phyloP scores from a whole-genome alignment of 2,329 filamentous ascomycete species.

The Stachybotrys echinatus region DNA sequence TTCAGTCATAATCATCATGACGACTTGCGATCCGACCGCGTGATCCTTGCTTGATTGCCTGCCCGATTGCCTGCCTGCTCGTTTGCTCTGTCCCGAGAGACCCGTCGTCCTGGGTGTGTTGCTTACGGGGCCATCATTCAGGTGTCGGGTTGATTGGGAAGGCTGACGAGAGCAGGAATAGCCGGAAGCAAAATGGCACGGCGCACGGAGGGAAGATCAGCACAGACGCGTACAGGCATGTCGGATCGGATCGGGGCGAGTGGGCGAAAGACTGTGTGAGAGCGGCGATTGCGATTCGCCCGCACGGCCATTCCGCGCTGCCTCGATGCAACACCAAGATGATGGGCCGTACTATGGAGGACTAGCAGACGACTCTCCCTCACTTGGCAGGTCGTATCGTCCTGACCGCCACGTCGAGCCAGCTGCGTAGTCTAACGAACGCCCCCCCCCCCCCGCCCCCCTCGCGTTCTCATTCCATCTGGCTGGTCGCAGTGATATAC shows the following conservation, averaged over 20 bases:
- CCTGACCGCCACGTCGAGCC: no score
- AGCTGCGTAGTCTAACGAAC: neutral
- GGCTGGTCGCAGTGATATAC: neutral
- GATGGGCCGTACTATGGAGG: no score
- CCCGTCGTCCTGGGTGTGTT: no score
- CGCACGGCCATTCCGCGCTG: no score
- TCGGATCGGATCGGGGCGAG: neutral
- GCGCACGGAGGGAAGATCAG: neutral
- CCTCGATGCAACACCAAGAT: no score
- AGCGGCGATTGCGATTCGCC: neutral
- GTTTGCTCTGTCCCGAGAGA: no score
- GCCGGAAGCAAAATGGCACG: neutral
- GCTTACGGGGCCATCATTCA: no score
- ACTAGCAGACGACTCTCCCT: no score
- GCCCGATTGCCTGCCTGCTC: no score
- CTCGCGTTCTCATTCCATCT: neutral
- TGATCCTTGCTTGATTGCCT: neutral
- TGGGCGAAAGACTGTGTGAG: neutral
- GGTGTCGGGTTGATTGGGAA: no score
- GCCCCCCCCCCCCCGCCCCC: no score
- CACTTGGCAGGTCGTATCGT: no score
- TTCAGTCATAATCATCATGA: neutral
- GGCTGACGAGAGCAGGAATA: neutral
- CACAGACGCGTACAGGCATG: neutral
- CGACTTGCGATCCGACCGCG: neutral